Evolutionary conservation across 2,329 filamentous ascomycete species (phyloP).

Genomic region (Cladosporium sp.): DNA sequence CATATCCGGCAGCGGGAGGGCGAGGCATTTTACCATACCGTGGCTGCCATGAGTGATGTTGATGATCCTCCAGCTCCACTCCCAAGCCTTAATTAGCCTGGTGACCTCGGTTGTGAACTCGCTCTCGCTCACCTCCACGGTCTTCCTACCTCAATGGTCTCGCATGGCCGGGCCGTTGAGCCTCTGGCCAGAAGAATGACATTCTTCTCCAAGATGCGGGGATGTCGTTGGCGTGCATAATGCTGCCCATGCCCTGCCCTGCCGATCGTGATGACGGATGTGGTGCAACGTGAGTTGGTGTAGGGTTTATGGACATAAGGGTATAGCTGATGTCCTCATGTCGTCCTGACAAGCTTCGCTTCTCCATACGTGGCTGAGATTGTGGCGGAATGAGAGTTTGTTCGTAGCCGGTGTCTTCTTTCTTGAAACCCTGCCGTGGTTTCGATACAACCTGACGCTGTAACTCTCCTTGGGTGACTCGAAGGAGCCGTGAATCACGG

Average conservation of each 20-base stretch:
- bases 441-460: too few species aligned
- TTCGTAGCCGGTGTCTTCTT: too few species aligned
- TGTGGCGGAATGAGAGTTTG: too few species aligned
- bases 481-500: too few species aligned
- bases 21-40: background rate
- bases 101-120: constrained; percentile 2
- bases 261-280: background rate
- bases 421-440: too few species aligned
- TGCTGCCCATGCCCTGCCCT: background rate
- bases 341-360: background rate
- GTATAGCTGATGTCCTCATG: too few species aligned
- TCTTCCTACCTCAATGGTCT: background rate
- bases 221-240: background rate
- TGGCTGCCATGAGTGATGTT: background rate
- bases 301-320: too few species aligned
- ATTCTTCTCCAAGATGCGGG: constrained; percentile 3
- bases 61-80: background rate
- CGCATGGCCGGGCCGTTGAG: constrained; percentile 6
- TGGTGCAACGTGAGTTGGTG: background rate
- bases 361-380: too few species aligned
- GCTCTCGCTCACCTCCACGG: background rate
- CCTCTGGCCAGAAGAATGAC: background rate
- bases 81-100: background rate
- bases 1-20: background rate
- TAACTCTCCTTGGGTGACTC: too few species aligned